Evolutionary conservation across 2,329 filamentous ascomycete genomes (phyloP), one percentile per base, ranked within the genome.

Genomic region (Diaporthe caulivora): DNA sequence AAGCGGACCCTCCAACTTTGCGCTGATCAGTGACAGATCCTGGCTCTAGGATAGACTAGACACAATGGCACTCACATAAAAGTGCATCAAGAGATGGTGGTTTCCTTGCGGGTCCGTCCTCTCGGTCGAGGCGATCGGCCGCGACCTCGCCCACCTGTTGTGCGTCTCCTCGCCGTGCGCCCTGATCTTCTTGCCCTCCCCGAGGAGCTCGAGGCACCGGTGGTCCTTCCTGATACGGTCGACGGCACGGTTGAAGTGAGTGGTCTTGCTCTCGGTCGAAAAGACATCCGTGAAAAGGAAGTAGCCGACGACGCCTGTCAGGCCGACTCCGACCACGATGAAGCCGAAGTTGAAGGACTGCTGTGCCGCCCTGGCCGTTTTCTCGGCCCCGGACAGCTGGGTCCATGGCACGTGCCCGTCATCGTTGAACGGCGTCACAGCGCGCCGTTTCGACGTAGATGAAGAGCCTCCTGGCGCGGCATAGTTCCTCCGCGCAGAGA

Each of bases 271-370:
- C 80, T 95, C 93, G 26, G 93, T 89, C 5, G 93, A 93, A 82
- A 97, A 94, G 57, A 97, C 93, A 76, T 97, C 95, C 5, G 90
- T 89, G 83, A 93, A 97, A 29, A 97, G 87, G 65, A 97, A 87
- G 78, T 94, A 95, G 71, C 88, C 88, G 13, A 98, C 93, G n/a
- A 91, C 92, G 75, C 91, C 91, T 47, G 95, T 98, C 78, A 96
- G 86, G 44, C 91, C 88, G 15, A 95, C 84, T 34, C 96, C 96
- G 10, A 92, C 86, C 1, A 95, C 77, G 11, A 98, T 91, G 75
- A 98, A 83, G 77, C 92, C 88, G 77, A 98, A 91, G 83, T 98
- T 98, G 86, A 97, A 93, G 21, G 92, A 93, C 83, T 98, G 96
- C 83, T 98, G 95, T 0, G 94, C 96, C 11, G 95, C 94, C 51